Conservation (phyloP, 345 rosid genomes). For the Excoecaria cochinchinensis region DNA sequence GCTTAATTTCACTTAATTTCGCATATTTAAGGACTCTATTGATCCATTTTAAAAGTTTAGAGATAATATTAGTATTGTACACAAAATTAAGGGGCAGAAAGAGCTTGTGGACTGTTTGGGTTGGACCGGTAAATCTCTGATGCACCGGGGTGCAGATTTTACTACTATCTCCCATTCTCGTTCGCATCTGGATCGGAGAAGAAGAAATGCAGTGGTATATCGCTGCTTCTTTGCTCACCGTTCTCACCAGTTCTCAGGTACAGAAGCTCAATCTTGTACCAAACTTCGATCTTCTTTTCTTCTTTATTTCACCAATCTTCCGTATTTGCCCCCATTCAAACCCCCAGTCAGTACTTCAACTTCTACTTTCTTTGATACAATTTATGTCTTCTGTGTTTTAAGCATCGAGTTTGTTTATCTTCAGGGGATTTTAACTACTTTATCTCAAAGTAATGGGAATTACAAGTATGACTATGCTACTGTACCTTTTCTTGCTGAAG, state of each 20-base stretch:
- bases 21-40: too few species aligned
- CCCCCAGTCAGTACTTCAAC: neutral
- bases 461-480: conserved; percentile 90
- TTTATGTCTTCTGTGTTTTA: neutral
- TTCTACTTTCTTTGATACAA: neutral
- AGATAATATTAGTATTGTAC: too few species aligned
- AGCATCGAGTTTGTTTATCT: conserved; percentile 39
- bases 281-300: neutral
- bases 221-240: conserved; percentile 49
- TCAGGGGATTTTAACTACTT: conserved; percentile 87
- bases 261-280: neutral
- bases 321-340: neutral
- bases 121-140: neutral
- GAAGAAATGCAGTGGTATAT: conserved; percentile 49
- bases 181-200: neutral
- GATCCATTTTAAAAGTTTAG: too few species aligned
- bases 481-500: conserved; percentile 89
- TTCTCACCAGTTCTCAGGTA: conserved; percentile 56
- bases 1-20: too few species aligned
- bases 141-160: too few species aligned
- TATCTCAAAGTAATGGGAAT: conserved; percentile 77
- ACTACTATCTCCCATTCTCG: neutral
- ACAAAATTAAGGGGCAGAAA: too few species aligned
- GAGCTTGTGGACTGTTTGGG: neutral
- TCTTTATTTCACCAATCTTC: neutral